phyloP scores from a whole-genome alignment of 345 rosid genomes.

The Brassica nigra region DNA sequence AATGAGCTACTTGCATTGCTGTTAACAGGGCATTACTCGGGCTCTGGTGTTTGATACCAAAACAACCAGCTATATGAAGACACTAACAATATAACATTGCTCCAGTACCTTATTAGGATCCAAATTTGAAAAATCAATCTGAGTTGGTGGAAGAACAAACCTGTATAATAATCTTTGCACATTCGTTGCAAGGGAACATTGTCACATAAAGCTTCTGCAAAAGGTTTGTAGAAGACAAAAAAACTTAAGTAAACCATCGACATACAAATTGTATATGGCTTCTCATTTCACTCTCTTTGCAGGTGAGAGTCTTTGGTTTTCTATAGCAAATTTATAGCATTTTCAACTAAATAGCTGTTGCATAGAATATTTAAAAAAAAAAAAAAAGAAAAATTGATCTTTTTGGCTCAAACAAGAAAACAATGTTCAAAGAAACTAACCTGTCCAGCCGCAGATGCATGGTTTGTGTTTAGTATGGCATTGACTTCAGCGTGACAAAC shows the following conservation, averaged over 20 bases:
- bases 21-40: background rate
- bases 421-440: conserved; percentile 37
- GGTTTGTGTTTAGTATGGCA: conserved; percentile 92
- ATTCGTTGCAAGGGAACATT: conserved; percentile 99
- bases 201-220: conserved; percentile 95
- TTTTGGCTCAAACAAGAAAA: conserved; percentile 6
- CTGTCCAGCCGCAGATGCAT: conserved; percentile 93
- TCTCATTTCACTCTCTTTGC: background rate
- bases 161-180: conserved; percentile 98
- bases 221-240: conserved; percentile 27
- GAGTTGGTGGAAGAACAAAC: conserved; percentile 43
- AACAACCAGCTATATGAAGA: conserved; percentile 8
- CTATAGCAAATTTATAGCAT: conserved; percentile 4
- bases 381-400: background rate
- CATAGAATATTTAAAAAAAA: background rate
- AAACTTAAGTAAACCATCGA: conserved; percentile 2
- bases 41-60: conserved; percentile 2
- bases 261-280: background rate
- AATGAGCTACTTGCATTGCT: background rate
- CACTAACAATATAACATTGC: background rate
- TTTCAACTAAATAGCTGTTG: conserved; percentile 2
- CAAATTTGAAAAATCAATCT: conserved; percentile 10
- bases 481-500: conserved; percentile 99
- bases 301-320: background rate
- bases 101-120: background rate